Evolutionary conservation across 345 rosid species (phyloP), one percentile per base, ranked within the genome.

Genomic region (Gossypium anomalum): DNA sequence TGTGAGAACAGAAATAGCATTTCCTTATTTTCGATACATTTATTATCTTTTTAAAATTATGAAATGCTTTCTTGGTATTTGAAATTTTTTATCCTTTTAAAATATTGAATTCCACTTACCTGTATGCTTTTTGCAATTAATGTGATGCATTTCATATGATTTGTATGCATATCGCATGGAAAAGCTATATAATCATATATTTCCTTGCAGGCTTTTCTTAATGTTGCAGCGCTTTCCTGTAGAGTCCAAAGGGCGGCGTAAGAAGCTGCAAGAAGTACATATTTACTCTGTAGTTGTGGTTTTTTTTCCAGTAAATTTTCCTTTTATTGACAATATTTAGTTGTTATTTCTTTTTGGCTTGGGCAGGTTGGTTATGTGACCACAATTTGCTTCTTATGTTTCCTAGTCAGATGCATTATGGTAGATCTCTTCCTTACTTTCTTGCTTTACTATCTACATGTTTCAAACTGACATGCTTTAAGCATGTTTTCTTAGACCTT

Each of bases 161-260:
- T 53, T 53, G 10, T 53, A 53, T 34, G 57, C 57, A 53, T 16
- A 53, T 53, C 17, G 55, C 34, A 20, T 45, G 71, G 44, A 51
- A 17, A 15, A 7, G 11, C n/a, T 9, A 7, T 23, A 38, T 51
- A 60, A 55, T 7, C 34, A 71, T 55, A 52, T 70, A 17, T 70
- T 23, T 80, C 77, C 27, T 88, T 60, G 78, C 86, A 94, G 98
- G 86, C 89, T 94, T 58, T 94, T 94, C 83, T 71, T 94, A 76
- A 94, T 94, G 98, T 80, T 94, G 85, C 92, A 86, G 85, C 93
- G 91, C 6, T 94, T 94, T 78, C 98, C 98, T 76, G 92, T 94
- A 15, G 98, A 94, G 87, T 92, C 97, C 67, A 92, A 90, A 84
- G 97, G 98, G 49, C 80, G 97, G 51, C 88, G 92, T 67, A 94